Conservation (phyloP, 2,329 filamentous ascomycete genomes). For the Diaporthe nobilis region DNA sequence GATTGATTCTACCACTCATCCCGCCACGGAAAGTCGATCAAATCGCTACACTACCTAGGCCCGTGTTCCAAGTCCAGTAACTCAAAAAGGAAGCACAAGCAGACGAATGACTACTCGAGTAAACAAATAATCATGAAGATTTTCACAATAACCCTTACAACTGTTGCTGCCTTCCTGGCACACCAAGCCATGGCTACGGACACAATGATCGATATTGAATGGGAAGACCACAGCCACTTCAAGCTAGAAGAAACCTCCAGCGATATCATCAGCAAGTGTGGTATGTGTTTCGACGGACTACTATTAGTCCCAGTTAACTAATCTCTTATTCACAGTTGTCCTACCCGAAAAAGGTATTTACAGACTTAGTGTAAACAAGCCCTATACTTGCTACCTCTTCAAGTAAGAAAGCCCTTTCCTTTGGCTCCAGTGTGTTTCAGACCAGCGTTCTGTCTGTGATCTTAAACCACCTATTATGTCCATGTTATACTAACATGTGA, state of each 20-base stretch:
- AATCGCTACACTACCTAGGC: too few relatives aligned
- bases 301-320: background rate
- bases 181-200: background rate
- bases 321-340: background rate
- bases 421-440: background rate
- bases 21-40: too few relatives aligned
- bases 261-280: background rate
- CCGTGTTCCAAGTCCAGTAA: too few relatives aligned
- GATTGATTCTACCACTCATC: too few relatives aligned
- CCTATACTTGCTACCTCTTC: background rate
- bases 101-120: rapidly evolving
- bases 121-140: background rate
- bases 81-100: too few relatives aligned
- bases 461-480: background rate
- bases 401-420: background rate
- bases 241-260: background rate
- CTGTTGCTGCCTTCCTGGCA: background rate
- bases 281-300: background rate
- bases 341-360: background rate
- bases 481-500: background rate
- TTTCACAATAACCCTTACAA: background rate
- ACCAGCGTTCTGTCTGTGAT: background rate
- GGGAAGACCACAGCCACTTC: background rate
- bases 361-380: background rate
- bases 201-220: background rate